Evolutionary conservation across 192 early-diverging fungal genomes (phyloP).

Genomic region (Coemansia sp.): DNA sequence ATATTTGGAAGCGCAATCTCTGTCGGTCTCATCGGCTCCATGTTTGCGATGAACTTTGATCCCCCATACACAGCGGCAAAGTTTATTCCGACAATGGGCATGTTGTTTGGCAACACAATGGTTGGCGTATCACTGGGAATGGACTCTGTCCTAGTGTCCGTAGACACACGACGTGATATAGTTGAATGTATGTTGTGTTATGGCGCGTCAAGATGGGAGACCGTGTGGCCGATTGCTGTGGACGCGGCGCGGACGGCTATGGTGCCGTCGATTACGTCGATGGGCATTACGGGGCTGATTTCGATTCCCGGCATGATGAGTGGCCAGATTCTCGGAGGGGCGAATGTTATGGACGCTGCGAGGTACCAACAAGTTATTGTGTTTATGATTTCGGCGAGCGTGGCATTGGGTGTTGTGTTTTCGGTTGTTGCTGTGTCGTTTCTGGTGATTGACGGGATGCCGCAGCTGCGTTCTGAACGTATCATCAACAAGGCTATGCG

Average conservation of each 20-base stretch:
- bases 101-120: slow-evolving; percentile 83
- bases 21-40: slow-evolving; percentile 21
- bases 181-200: slow-evolving; percentile 66
- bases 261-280: slow-evolving; percentile 77
- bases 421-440: slow-evolving; percentile 28
- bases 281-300: slow-evolving; percentile 79
- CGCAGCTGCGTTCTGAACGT: slow-evolving; percentile 35
- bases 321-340: slow-evolving; percentile 83
- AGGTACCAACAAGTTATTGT: slow-evolving; percentile 82
- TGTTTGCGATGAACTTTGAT: slow-evolving; percentile 66
- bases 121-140: slow-evolving; percentile 66
- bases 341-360: slow-evolving; percentile 73
- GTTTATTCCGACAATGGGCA: slow-evolving; percentile 84
- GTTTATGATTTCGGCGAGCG: slow-evolving; percentile 82
- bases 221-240: slow-evolving; percentile 66
- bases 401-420: slow-evolving; percentile 61
- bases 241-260: slow-evolving; percentile 78
- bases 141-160: slow-evolving; percentile 58
- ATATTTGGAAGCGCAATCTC: slow-evolving; percentile 45
- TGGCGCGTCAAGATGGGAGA: slow-evolving; percentile 86
- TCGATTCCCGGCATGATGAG: slow-evolving; percentile 91
- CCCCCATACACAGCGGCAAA: slow-evolving; percentile 67
- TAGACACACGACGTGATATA: slow-evolving; percentile 50
- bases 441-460: slow-evolving; percentile 34
- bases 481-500: slow-evolving; percentile 3